Evolutionary conservation across 1,284 basidiomycete genomes (phyloP), one percentile per base, ranked within the genome.

Genomic region (Cutaneotrichosporon dermatis): DNA sequence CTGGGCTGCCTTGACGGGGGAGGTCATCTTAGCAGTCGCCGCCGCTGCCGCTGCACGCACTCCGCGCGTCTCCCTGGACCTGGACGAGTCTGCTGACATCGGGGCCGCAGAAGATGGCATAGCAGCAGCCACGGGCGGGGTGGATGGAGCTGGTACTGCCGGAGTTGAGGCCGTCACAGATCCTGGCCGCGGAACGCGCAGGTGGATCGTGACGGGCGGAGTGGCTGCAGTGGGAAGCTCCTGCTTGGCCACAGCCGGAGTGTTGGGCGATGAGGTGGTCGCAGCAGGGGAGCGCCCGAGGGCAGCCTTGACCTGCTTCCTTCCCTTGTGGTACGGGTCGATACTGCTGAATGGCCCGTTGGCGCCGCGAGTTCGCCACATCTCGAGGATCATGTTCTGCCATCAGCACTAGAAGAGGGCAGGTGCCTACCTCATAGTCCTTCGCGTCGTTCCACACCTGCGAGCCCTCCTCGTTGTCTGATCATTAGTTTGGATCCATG

Each of bases 391-490:
- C 42, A 69, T 66, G 6, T 64, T 61, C 69, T 71, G 60, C 12
- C 5, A 48, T 57, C 33, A 25, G 56, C 49, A 44, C 25, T 25
- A 2, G 4, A 3, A 6, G 5, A 9, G 12, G 6, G 35, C 4
- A n/a, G 25, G 16, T 36, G 57, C 69, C 57, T 52, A 72, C 75
- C 66, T 76, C 73, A 35, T 77, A 70, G 13, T 55, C 55, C 37
- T 70, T 66, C 1, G 77, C 76, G 59, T 79, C 78, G 25, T 65
- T 60, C 60, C 65, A 74, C 37, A 79, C 64, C 25, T 65, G 58
- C 7, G 74, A 76, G 4, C 62, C 65, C 8, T 78, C 76, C 54
- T 78, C 74, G 62, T 78, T 78, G 55, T 76, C 76, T 78, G 56
- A 51, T 62, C 43, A 62, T 13, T 25, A 25, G 25, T 25, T 25